Percentiles rank a stretch among this genome's conserved stretches.
Conservation (phyloP, 2,329 filamentous ascomycete species). For the Xylariomycetidae sp. region DNA sequence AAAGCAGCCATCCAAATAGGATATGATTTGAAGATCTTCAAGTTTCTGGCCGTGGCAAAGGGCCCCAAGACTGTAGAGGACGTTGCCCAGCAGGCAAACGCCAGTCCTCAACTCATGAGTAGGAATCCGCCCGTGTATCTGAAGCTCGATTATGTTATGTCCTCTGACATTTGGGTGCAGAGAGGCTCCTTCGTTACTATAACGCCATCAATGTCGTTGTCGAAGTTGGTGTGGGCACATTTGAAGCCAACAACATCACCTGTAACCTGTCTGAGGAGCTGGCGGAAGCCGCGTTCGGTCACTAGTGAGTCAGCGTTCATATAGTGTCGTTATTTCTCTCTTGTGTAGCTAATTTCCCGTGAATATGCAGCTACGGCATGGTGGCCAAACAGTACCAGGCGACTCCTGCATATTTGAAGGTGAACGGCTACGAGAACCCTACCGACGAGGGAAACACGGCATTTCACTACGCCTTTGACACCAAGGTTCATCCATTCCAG, state of each 20-base stretch:
- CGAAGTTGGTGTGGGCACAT: conserved; percentile 11
- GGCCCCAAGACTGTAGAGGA: not conserved
- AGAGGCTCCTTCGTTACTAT: conserved; percentile 17
- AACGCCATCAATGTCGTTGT: conserved; percentile 16
- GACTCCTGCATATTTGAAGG: conserved; percentile 13
- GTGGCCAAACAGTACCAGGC: conserved; percentile 10
- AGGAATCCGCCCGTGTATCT: no score
- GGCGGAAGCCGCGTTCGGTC: conserved; percentile 4
- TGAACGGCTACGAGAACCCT: conserved; percentile 10
- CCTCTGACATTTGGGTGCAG: conserved; percentile 3
- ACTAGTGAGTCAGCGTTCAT: conserved; percentile 9
- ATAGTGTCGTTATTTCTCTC: no score
- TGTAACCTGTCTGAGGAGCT: conserved; percentile 6
- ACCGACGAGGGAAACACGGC: conserved; percentile 6
- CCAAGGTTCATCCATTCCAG: not conserved
- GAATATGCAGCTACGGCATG: conserved; percentile 5
- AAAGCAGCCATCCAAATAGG: not conserved
- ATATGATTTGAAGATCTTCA: not conserved
- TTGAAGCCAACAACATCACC: conserved; percentile 16
- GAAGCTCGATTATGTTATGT: not conserved
- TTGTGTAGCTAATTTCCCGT: not conserved
- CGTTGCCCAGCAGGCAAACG: not conserved
- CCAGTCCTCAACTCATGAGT: not conserved
- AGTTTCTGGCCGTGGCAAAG: not conserved
- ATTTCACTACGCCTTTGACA: not conserved